A percentile compares a stretch with the other conserved stretches of the same genome.
Evolutionary conservation across 495 filamentous ascomycete species (phyloP).

Genomic region (Bacidia gigantensis): DNA sequence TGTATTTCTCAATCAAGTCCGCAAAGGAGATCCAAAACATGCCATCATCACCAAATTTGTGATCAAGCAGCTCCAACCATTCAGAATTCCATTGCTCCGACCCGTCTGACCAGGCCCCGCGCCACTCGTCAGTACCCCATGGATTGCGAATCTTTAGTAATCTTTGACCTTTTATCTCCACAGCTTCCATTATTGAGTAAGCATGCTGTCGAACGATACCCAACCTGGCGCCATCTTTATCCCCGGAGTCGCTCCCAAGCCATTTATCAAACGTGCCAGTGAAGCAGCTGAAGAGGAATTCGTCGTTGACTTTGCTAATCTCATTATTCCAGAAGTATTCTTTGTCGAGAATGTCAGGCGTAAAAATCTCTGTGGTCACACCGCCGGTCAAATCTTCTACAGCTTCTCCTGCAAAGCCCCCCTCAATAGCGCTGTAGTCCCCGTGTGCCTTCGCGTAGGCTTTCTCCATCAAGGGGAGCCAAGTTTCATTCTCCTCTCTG

Average conservation of each 20-base stretch:
- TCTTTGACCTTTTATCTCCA: slow-evolving; percentile 59
- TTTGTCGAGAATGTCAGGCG: slow-evolving; percentile 74
- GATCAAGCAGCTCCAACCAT: slow-evolving; percentile 65
- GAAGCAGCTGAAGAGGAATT: slow-evolving; percentile 77
- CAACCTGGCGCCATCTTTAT: slow-evolving; percentile 36
- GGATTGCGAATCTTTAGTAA: slow-evolving; percentile 72
- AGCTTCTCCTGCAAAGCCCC: slow-evolving; percentile 75
- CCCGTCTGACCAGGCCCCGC: slow-evolving; percentile 72
- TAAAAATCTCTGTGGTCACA: slow-evolving; percentile 67
- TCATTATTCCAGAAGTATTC: slow-evolving; percentile 82
- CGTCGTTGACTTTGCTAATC: slow-evolving; percentile 68
- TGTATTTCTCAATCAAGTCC: slow-evolving; percentile 73
- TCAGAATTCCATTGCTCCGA: slow-evolving; percentile 85
- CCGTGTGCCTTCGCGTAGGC: slow-evolving; percentile 94
- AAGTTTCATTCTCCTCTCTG: slow-evolving; percentile 76
- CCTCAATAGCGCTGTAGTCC: slow-evolving; percentile 70
- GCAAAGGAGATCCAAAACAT: slow-evolving; percentile 63
- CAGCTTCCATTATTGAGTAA: slow-evolving; percentile 76
- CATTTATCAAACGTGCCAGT: slow-evolving; percentile 50
- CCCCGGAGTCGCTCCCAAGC: slow-evolving; percentile 32
- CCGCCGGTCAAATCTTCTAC: slow-evolving; percentile 91
- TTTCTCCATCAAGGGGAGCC: slow-evolving; percentile 88
- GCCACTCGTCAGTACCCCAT: slow-evolving; percentile 80
- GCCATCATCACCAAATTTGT: slow-evolving; percentile 66
- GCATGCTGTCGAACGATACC: slow-evolving; percentile 75